phyloP scores from a whole-genome alignment of 1,284 basidiomycete genomes.

The Ceratobasidium sp. region DNA sequence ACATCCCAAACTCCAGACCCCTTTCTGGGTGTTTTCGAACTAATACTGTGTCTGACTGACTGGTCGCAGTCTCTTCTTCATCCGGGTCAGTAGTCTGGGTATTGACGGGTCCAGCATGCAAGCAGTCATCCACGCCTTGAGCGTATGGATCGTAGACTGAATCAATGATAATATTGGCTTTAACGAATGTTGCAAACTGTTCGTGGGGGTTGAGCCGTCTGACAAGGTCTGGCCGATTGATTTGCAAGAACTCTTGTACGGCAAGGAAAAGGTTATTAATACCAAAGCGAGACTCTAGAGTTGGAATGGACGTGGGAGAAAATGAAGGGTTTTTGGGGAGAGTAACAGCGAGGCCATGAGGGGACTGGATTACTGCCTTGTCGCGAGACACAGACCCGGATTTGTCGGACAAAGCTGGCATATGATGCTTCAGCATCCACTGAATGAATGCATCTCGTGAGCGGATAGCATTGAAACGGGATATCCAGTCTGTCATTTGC shows the following conservation, averaged over 20 bases:
- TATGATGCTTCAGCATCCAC: not conserved
- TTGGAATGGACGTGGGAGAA: not conserved
- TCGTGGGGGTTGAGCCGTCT: not conserved
- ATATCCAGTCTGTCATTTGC: conserved; percentile 32
- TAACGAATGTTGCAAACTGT: not conserved
- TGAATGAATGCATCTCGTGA: not conserved
- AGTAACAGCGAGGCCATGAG: not conserved
- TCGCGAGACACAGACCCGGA: not conserved
- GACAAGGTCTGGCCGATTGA: not conserved
- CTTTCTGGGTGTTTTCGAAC: conserved; percentile 3
- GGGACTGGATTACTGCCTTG: not conserved
- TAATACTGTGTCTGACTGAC: not conserved
- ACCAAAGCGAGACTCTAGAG: not conserved
- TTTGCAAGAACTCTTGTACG: not conserved
- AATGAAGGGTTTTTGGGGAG: conserved; percentile 3
- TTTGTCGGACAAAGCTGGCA: not conserved
- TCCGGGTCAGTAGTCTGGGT: not conserved
- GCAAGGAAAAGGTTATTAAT: not conserved
- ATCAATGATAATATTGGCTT: conserved; percentile 8
- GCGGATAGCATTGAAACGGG: not conserved
- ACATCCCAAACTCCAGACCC: conserved; percentile 2
- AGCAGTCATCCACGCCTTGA: not conserved
- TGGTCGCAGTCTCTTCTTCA: not conserved
- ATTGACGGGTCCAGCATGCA: not conserved
- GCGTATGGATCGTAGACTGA: not conserved